phyloP scores from a whole-genome alignment of 139 green algal species.

The Tetraselmis striata region DNA sequence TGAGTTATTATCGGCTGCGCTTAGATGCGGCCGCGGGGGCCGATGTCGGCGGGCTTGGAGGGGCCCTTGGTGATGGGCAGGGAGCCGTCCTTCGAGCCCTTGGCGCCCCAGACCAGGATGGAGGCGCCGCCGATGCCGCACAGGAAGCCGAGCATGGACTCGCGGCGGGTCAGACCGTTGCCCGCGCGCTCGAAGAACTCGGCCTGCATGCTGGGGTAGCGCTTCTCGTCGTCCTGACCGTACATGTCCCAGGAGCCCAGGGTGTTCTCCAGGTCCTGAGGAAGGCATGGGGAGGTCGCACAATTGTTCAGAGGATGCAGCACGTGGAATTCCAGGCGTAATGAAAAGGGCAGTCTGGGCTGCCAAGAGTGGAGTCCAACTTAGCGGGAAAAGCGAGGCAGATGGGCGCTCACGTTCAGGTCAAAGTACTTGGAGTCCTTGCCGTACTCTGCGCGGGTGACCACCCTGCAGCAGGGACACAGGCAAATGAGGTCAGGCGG shows the following conservation, averaged over 20 bases:
- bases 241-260: slow-evolving; percentile 90
- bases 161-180: slow-evolving; percentile 67
- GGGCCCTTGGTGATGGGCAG: slow-evolving; percentile 90
- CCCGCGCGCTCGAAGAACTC: slow-evolving; percentile 92
- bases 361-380: too few species aligned
- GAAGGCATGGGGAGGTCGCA: too few species aligned
- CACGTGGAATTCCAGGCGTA: too few species aligned
- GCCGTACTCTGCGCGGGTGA: slow-evolving; percentile 69
- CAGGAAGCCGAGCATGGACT: slow-evolving; percentile 72
- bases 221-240: slow-evolving; percentile 74
- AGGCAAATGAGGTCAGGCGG: too few species aligned
- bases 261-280: slow-evolving; percentile 88
- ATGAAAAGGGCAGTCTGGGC: too few species aligned
- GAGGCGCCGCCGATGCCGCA: slow-evolving; percentile 29
- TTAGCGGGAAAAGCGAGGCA: too few species aligned
- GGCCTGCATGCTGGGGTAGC: slow-evolving; percentile 66
- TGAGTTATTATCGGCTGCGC: neutral
- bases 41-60: slow-evolving; percentile 5
- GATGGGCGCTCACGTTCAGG: slow-evolving; percentile 65
- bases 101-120: slow-evolving; percentile 69
- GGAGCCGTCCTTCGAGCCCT: slow-evolving; percentile 65
- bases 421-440: slow-evolving; percentile 82
- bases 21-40: slow-evolving; percentile 26
- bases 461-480: neutral
- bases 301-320: too few species aligned